These are phyloP conservation scores for Aegilops tauschii DNA, from an alignment of 176 grass and related monocot species.

Conservation along the genomic window DNA sequence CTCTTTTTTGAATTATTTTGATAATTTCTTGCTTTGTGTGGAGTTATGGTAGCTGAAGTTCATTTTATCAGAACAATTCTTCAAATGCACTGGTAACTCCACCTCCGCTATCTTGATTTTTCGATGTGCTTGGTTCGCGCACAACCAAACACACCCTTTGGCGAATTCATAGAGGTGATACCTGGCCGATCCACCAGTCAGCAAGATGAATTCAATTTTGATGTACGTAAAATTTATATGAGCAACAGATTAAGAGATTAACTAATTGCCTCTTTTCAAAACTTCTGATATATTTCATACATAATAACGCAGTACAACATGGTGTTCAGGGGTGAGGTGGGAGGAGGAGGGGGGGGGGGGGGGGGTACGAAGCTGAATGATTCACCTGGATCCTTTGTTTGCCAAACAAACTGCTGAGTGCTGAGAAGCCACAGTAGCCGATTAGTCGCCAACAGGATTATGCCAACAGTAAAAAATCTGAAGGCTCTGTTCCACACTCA, in stretches of 20 bases:
- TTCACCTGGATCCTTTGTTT: conserved; percentile 24
- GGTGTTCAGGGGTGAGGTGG: no score
- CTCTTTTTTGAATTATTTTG: not conserved
- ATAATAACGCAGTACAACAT: no score
- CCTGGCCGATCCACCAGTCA: not conserved
- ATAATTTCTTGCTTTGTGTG: not conserved
- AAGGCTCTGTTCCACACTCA: not conserved
- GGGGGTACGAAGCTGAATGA: not conserved
- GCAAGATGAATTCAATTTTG: conserved; percentile 13
- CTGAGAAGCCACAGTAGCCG: not conserved
- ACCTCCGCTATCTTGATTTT: not conserved
- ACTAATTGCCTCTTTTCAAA: not conserved
- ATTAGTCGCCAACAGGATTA: not conserved
- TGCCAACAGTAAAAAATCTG: not conserved
- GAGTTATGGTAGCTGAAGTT: not conserved
- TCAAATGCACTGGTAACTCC: not conserved
- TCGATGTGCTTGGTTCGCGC: not conserved
- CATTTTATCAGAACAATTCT: not conserved
- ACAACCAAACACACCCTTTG: not conserved
- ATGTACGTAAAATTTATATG: not conserved
- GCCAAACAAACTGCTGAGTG: not conserved
- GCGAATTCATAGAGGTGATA: not conserved
- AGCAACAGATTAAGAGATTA: not conserved
- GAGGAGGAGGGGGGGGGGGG: no score
- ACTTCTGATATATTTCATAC: not conserved